Evolutionary conservation across 768 basidiomycete species (phyloP).

Genomic region (Lactarius trivialis): DNA sequence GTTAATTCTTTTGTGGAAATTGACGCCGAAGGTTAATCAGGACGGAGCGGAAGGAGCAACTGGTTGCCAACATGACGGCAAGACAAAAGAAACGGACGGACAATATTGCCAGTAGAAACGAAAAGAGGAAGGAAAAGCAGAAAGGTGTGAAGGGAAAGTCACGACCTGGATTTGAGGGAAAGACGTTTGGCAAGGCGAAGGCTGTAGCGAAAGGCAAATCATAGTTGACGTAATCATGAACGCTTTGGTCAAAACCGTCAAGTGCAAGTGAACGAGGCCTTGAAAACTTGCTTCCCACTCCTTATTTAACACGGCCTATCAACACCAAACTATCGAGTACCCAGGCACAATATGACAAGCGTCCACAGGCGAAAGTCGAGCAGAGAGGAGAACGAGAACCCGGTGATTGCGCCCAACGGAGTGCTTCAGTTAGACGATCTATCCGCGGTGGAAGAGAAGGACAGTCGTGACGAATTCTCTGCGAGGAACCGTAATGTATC

Average conservation of each 20-base stretch:
- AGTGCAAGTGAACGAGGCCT: background rate
- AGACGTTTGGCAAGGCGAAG: conserved; percentile 56
- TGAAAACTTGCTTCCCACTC: background rate
- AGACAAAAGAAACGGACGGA: conserved; percentile 87
- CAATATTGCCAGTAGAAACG: conserved; percentile 83
- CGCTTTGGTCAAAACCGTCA: background rate
- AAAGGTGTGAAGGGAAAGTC: conserved; percentile 52
- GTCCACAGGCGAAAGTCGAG: conserved; percentile 35
- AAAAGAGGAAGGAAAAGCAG: conserved; percentile 58
- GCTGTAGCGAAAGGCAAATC: background rate
- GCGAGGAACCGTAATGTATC: conserved; percentile 18
- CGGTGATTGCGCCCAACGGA: conserved; percentile 20
- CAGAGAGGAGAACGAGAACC: conserved; percentile 31
- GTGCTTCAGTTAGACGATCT: conserved; percentile 10
- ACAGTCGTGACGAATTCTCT: background rate
- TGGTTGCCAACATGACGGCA: conserved; percentile 68
- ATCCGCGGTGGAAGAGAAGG: background rate
- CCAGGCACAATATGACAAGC: conserved; percentile 9
- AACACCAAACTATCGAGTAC: background rate
- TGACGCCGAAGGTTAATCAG: conserved; percentile 36
- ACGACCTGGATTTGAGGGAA: conserved; percentile 84
- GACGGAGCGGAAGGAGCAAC: conserved; percentile 80
- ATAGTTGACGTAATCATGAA: conserved; percentile 7
- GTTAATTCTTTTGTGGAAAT: background rate
- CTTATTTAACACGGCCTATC: background rate